These are phyloP conservation scores for Penicillium diatomitis DNA, from an alignment of 495 filamentous ascomycete species.

Conservation along the genomic window DNA sequence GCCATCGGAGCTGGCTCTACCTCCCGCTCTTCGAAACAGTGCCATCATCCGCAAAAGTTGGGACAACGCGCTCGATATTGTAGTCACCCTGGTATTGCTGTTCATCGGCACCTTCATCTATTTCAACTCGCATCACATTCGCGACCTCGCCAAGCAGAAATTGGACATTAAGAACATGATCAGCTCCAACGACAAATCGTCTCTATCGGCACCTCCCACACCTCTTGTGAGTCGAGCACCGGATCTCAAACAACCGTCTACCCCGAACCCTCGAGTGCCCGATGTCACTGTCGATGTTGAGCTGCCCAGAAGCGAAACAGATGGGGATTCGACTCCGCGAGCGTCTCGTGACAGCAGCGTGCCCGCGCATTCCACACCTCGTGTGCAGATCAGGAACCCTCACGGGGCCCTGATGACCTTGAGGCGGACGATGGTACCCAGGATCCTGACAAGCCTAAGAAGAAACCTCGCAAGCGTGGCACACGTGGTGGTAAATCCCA, in stretches of 20 bases:
- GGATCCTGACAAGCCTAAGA: slow-evolving; percentile 49
- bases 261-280: slow-evolving; percentile 15
- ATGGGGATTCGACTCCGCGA: slow-evolving; percentile 18
- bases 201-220: slow-evolving; percentile 37
- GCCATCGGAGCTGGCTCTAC: slow-evolving; percentile 35
- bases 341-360: slow-evolving; percentile 15
- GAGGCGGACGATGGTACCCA: slow-evolving; percentile 33
- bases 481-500: slow-evolving; percentile 71
- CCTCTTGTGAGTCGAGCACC: slow-evolving; percentile 23
- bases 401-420: slow-evolving; percentile 29
- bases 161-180: slow-evolving; percentile 46
- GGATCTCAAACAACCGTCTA: slow-evolving; percentile 19
- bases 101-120: slow-evolving; percentile 41
- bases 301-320: slow-evolving; percentile 13
- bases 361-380: slow-evolving; percentile 15
- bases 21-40: slow-evolving; percentile 38
- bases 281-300: slow-evolving; percentile 29
- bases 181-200: slow-evolving; percentile 33
- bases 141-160: slow-evolving; percentile 40
- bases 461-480: slow-evolving; percentile 66
- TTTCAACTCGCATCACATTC: slow-evolving; percentile 40
- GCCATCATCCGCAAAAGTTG: slow-evolving; percentile 45
- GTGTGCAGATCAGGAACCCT: slow-evolving; percentile 39
- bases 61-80: slow-evolving; percentile 45
- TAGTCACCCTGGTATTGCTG: slow-evolving; percentile 35